Evolutionary conservation across 306 rosid genomes (phyloP).

Genomic region (Trifolium repens): DNA sequence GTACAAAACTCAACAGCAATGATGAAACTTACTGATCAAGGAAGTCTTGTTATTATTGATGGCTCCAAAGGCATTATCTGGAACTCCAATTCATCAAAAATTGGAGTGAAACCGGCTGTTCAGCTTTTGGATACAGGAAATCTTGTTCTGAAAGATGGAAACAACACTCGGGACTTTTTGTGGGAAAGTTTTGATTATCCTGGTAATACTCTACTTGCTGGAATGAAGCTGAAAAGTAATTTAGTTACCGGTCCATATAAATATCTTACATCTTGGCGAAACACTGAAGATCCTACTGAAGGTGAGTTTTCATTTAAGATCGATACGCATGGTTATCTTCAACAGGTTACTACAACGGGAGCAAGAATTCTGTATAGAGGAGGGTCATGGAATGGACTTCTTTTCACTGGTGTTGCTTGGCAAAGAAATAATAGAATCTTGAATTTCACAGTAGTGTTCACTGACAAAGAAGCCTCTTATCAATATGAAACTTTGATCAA

Average conservation of each 20-base stretch:
- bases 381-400: conserved; percentile 45
- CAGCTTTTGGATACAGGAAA: conserved; percentile 45
- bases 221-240: conserved; percentile 30
- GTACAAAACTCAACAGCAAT: neutral
- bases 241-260: conserved; percentile 13
- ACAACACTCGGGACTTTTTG: neutral
- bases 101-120: conserved; percentile 3
- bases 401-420: conserved; percentile 4
- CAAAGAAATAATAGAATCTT: neutral
- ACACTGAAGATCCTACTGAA: conserved; percentile 7
- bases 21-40: conserved; percentile 24
- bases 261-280: conserved; percentile 36
- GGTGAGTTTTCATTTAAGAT: conserved; percentile 29
- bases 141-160: conserved; percentile 32
- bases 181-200: conserved; percentile 55
- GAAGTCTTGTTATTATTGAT: conserved; percentile 38
- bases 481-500: too few species aligned
- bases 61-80: conserved; percentile 29
- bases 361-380: neutral
- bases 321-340: conserved; percentile 39
- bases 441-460: neutral
- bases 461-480: neutral
- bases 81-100: conserved; percentile 39
- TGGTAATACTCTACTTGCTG: conserved; percentile 33
- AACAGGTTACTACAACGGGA: neutral